Base-by-base conservation (phyloP, 495 filamentous ascomycete genomes). In the Poronia punctata region DNA sequence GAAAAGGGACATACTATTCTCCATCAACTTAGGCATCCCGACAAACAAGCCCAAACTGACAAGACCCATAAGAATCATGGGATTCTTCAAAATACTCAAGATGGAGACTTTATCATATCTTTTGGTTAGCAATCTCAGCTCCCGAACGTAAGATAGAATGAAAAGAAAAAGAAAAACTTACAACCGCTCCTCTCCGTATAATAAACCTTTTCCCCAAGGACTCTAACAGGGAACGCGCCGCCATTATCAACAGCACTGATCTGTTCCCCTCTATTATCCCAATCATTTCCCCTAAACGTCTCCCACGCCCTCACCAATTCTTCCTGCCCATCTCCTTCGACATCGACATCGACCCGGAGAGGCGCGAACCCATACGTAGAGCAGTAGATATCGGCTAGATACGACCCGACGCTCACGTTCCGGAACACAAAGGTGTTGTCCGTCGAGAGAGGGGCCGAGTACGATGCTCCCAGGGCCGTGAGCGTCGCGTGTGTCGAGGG, bases 41-140 rank as follows among this genome's bases (percentile, higher is more conserved):
- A 96, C 65, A 27, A 94, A 88, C 31, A 94, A 62, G 0, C 60
- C 80, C 70, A 96, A 70, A 21, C 80, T 84, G 16, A 90, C 79
- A 15, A 95, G 57, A 9, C 83, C 85, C 63, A 98, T 76, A 30
- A 98, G 65, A 40, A 98, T 94, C 85, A 97, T 97, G 3, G 92
- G 92, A 54, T 83, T 95, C 63, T 86, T 85, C 50, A 97, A 70
- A 28, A 97, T 76, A 46, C 74, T 71, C 39, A 95, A 47, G 42
- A 73, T 48, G 46, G 63, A 70, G 61, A 70, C 68, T 71, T 12
- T 30, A 44, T 35, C 14, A 22, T 21, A 8, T 9, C 9, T 11
- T 4, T 2, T 21, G 4, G 35, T 22, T 23, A 24, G 27, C 27
- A 19, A 5, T 20, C 31, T 7, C n/a, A 35, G 15, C 21, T 19